phyloP scores from a whole-genome alignment of 169 alveolate species.

The Hammondia hammondi region DNA sequence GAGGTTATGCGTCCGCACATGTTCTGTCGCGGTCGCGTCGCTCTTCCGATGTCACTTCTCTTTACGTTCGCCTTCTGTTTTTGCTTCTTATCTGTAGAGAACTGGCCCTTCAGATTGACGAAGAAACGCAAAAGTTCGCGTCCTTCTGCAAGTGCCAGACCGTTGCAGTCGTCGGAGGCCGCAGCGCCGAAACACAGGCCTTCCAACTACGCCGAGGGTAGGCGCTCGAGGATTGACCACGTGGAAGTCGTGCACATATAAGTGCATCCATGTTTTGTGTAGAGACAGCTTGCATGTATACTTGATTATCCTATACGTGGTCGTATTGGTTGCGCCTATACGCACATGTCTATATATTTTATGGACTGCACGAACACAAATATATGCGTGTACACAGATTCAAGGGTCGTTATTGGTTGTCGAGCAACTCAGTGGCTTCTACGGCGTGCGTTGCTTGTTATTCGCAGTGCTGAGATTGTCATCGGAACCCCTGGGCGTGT shows the following conservation, averaged over 20 bases:
- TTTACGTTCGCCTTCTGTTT: neutral
- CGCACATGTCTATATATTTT: neutral
- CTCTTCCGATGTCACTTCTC: no score
- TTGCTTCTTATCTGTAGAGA: conserved; percentile 79
- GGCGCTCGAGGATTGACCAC: neutral
- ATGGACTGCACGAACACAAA: neutral
- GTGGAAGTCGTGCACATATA: neutral
- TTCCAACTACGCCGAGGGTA: conserved; percentile 92
- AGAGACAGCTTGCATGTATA: neutral
- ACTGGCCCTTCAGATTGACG: conserved; percentile 93
- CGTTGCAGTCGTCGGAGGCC: conserved; percentile 96
- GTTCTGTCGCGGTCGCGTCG: no score
- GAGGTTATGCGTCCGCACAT: no score
- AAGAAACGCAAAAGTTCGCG: conserved; percentile 91
- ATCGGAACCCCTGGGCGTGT: conserved; percentile 99
- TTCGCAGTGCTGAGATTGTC: conserved; percentile 88
- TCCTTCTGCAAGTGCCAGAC: conserved; percentile 86
- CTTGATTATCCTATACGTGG: no score
- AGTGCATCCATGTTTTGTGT: neutral
- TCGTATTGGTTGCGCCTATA: neutral
- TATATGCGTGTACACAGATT: neutral
- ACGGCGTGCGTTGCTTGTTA: neutral
- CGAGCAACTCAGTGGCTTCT: neutral
- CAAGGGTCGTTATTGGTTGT: neutral
- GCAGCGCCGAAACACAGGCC: conserved; percentile 93